phyloP scores from a whole-genome alignment of 768 basidiomycete species.

The Pisolithus microcarpus region DNA sequence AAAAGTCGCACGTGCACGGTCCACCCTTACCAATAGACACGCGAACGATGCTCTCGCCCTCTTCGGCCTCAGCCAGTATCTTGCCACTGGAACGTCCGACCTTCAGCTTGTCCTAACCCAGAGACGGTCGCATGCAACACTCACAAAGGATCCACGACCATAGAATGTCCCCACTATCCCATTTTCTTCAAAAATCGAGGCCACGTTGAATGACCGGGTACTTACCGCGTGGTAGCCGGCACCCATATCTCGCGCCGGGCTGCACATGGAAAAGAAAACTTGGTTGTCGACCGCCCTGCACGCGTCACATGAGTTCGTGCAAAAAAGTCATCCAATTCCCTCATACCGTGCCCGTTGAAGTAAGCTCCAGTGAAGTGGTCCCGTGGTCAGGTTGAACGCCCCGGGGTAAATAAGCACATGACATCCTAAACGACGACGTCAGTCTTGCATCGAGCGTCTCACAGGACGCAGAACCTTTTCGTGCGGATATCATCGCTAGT shows the following conservation, averaged over 20 bases:
- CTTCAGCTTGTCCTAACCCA: background rate
- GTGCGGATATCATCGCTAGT: conserved; percentile 82
- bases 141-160: conserved; percentile 86
- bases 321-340: background rate
- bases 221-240: conserved; percentile 85
- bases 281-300: conserved; percentile 91
- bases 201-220: conserved; percentile 1
- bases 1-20: background rate
- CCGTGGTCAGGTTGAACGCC: conserved; percentile 94
- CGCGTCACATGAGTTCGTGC: conserved; percentile 6
- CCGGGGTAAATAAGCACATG: conserved; percentile 87
- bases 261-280: conserved; percentile 94
- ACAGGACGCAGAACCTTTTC: conserved; percentile 51
- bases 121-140: conserved; percentile 19
- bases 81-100: conserved; percentile 48
- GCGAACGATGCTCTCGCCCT: conserved; percentile 73
- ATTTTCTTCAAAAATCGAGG: background rate
- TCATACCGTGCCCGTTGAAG: conserved; percentile 74
- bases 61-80: conserved; percentile 64
- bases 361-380: conserved; percentile 93
- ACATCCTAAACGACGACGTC: conserved; percentile 47
- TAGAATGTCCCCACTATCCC: conserved; percentile 78
- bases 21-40: conserved; percentile 67
- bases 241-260: conserved; percentile 78
- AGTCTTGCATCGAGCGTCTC: background rate